These are phyloP conservation scores for Nasturtium officinale DNA, from an alignment of 345 rosid genomes.

Conservation along the genomic window DNA sequence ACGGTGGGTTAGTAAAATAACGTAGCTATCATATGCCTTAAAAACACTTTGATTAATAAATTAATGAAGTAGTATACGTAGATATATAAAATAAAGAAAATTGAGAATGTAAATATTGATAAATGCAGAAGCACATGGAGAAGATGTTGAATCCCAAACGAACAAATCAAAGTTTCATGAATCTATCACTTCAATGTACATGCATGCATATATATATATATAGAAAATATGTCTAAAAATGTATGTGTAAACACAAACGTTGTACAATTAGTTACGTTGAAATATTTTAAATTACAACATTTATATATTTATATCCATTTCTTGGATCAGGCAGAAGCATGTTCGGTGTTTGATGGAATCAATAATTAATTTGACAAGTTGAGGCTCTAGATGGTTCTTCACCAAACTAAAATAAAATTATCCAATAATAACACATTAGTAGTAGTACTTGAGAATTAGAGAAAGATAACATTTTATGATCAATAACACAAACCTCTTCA, in stretches of 20 bases:
- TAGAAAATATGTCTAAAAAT: slow-evolving; percentile 30
- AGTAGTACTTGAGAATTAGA: slow-evolving; percentile 5
- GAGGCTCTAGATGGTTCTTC: slow-evolving; percentile 32
- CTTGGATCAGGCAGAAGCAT: slow-evolving; percentile 44
- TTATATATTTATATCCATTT: slow-evolving; percentile 14
- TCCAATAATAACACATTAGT: slow-evolving; percentile 2
- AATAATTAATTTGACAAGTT: slow-evolving; percentile 41
- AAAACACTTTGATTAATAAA: background rate
- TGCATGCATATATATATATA: slow-evolving; percentile 27
- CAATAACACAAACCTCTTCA: no score
- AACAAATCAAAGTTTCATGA: slow-evolving; percentile 27
- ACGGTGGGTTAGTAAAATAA: slow-evolving; percentile 4
- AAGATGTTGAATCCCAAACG: slow-evolving; percentile 28
- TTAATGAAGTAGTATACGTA: background rate
- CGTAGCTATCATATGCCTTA: slow-evolving; percentile 6
- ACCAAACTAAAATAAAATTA: slow-evolving; percentile 2
- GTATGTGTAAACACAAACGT: slow-evolving; percentile 45
- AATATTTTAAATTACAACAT: slow-evolving; percentile 1
- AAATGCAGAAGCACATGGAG: slow-evolving; percentile 26
- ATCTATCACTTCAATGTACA: slow-evolving; percentile 19
- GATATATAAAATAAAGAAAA: background rate
- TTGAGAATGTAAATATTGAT: background rate
- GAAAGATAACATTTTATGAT: background rate
- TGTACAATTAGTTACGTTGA: slow-evolving; percentile 21
- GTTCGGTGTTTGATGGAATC: slow-evolving; percentile 42